A percentile compares a stretch with the other conserved stretches of the same genome.
phyloP scores from a whole-genome alignment of 2,329 filamentous ascomycete genomes.

The Aspergillus felis region DNA sequence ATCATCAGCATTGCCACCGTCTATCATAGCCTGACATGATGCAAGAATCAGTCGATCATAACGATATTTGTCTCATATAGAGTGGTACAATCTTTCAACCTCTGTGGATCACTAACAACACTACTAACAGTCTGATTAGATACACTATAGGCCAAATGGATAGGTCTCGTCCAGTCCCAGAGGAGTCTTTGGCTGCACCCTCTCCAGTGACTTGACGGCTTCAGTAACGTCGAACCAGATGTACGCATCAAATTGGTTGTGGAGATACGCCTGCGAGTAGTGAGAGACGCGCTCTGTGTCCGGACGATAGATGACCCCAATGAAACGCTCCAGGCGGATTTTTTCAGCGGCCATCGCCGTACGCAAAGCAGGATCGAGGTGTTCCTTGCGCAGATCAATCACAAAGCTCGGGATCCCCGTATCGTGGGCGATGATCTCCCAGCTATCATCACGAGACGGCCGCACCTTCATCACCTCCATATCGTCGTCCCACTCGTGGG shows the following conservation, averaged over 20 bases:
- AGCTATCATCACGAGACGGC: slow-evolving; percentile 46
- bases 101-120: too few relatives aligned
- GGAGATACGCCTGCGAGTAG: slow-evolving; percentile 45
- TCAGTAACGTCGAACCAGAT: slow-evolving; percentile 49
- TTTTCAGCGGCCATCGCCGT: slow-evolving; percentile 33
- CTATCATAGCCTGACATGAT: neutral
- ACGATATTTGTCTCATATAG: too few relatives aligned
- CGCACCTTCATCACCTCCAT: slow-evolving; percentile 49
- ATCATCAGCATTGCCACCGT: neutral
- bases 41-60: slow-evolving; percentile 2
- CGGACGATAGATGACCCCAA: slow-evolving; percentile 52
- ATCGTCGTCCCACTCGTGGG: slow-evolving; percentile 49
- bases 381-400: slow-evolving; percentile 43
- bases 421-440: slow-evolving; percentile 48
- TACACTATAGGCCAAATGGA: slow-evolving; percentile 46
- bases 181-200: slow-evolving; percentile 41
- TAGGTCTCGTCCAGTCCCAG: slow-evolving; percentile 48
- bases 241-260: slow-evolving; percentile 49
- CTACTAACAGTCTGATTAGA: neutral
- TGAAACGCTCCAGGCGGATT: slow-evolving; percentile 47
- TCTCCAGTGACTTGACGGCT: slow-evolving; percentile 46
- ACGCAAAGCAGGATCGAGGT: slow-evolving; percentile 34
- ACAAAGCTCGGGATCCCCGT: slow-evolving; percentile 44
- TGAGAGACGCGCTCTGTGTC: slow-evolving; percentile 49
- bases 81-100: too few relatives aligned